phyloP scores from a whole-genome alignment of 2,329 filamentous ascomycete genomes.

The Rhinocladiella similis region DNA sequence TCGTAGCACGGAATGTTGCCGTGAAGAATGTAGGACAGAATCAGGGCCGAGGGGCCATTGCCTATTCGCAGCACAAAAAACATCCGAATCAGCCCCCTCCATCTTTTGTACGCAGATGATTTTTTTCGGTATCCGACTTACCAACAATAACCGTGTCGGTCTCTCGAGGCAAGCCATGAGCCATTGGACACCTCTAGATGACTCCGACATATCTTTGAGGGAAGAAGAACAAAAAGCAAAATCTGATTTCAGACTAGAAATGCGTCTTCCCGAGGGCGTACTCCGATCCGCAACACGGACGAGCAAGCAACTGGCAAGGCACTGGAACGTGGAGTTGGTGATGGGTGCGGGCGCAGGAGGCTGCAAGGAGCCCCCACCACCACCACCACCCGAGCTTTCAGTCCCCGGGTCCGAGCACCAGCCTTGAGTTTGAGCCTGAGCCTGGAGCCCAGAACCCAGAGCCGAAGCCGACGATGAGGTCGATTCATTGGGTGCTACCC shows the following conservation, averaged over 20 bases:
- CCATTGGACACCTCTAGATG: slow-evolving; percentile 25
- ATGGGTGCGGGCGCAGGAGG: too few relatives aligned
- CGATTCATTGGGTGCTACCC: too few relatives aligned
- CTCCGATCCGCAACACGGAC: not conserved
- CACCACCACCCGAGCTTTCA: too few relatives aligned
- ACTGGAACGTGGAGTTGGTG: too few relatives aligned
- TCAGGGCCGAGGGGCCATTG: slow-evolving; percentile 62
- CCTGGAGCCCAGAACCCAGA: too few relatives aligned
- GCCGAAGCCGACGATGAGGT: too few relatives aligned
- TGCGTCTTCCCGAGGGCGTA: not conserved
- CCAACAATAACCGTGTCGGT: slow-evolving; percentile 36
- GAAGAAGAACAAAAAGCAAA: not conserved
- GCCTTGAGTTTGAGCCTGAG: too few relatives aligned
- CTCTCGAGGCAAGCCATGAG: slow-evolving; percentile 25
- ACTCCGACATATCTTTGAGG: slow-evolving; percentile 16
- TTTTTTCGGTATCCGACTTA: slow-evolving; percentile 17
- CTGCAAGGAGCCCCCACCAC: too few relatives aligned
- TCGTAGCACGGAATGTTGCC: slow-evolving; percentile 60
- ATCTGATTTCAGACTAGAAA: not conserved
- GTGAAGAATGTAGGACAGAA: slow-evolving; percentile 63
- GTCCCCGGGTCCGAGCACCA: too few relatives aligned
- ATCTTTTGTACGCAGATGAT: not conserved
- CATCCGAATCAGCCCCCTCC: slow-evolving; percentile 5
- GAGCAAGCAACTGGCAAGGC: too few relatives aligned
- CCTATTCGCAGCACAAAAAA: slow-evolving; percentile 41